phyloP scores from a whole-genome alignment of 83 land plant genomes.

The Picea abies region DNA sequence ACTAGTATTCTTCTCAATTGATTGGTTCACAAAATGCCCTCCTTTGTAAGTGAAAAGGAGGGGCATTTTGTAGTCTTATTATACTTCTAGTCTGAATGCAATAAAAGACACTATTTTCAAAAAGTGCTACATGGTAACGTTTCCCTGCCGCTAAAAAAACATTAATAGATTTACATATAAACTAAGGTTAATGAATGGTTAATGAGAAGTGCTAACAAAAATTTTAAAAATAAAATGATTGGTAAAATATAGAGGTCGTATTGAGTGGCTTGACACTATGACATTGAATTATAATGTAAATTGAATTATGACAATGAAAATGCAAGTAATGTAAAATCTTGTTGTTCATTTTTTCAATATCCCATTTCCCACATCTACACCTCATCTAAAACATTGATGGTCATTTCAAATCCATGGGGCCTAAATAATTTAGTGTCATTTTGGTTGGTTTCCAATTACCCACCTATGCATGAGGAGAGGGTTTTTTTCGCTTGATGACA shows the following conservation, averaged over 20 bases:
- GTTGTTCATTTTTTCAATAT: slow-evolving; percentile 63
- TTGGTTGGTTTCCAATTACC: slow-evolving; percentile 85
- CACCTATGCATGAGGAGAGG: slow-evolving; percentile 75
- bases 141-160: not conserved
- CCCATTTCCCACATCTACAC: slow-evolving; percentile 84
- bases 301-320: slow-evolving; percentile 40
- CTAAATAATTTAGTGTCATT: slow-evolving; percentile 66
- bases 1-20: no score
- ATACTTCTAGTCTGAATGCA: no score
- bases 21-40: no score
- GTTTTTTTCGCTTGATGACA: slow-evolving; percentile 63
- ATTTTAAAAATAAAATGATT: no score
- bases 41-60: no score
- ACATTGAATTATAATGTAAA: no score
- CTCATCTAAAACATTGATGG: slow-evolving; percentile 81
- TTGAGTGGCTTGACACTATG: no score
- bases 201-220: slow-evolving; percentile 15
- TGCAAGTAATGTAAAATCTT: slow-evolving; percentile 69
- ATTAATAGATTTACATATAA: no score
- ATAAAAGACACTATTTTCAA: no score
- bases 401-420: slow-evolving; percentile 78
- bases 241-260: no score
- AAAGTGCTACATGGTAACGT: not conserved
- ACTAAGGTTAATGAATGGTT: not conserved
- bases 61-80: no score